Evolutionary conservation across 2,329 filamentous ascomycete species (phyloP).

Genomic region (Exophiala sp.): DNA sequence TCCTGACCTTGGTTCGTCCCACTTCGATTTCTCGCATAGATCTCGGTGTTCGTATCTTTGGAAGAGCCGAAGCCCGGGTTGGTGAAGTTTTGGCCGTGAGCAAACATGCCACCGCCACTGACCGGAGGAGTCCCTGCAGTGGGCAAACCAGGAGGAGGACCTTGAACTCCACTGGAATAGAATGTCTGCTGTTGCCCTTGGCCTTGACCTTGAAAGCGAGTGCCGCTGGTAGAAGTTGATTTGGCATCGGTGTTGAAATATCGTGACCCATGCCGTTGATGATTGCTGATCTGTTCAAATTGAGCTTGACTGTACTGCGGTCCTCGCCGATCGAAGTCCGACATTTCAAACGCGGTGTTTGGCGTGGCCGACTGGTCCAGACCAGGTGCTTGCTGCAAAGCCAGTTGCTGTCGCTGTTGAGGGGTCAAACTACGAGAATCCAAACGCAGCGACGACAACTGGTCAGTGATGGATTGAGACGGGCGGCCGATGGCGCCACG

Average conservation of each 20-base stretch:
- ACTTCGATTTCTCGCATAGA: conserved; percentile 68
- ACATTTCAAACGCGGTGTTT: conserved; percentile 29
- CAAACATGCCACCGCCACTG: conserved; percentile 73
- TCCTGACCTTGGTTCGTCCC: conserved; percentile 65
- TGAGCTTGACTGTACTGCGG: conserved; percentile 59
- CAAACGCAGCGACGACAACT: conserved; percentile 53
- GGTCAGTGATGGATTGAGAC: conserved; percentile 51
- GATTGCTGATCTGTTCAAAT: conserved; percentile 52
- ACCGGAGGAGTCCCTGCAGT: conserved; percentile 89
- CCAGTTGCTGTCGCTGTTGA: conserved; percentile 68
- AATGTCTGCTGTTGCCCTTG: conserved; percentile 52
- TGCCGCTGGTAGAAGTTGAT: conserved; percentile 33
- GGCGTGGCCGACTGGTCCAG: conserved; percentile 40
- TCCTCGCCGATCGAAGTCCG: conserved; percentile 51
- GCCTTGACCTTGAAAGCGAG: conserved; percentile 26
- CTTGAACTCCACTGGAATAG: conserved; percentile 79
- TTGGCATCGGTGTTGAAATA: conserved; percentile 68
- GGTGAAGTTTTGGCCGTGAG: conserved; percentile 78
- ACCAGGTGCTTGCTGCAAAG: conserved; percentile 58
- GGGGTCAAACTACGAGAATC: conserved; percentile 71
- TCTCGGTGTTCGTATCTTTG: conserved; percentile 67
- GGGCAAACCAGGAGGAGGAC: conserved; percentile 90
- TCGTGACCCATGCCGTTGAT: conserved; percentile 77
- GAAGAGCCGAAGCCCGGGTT: conserved; percentile 55
- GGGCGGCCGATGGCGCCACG: conserved; percentile 66